Evolutionary conservation across 1,284 basidiomycete species (phyloP), one percentile per base, ranked within the genome.

Genomic region (Anthracocystis panici-leucophaei): DNA sequence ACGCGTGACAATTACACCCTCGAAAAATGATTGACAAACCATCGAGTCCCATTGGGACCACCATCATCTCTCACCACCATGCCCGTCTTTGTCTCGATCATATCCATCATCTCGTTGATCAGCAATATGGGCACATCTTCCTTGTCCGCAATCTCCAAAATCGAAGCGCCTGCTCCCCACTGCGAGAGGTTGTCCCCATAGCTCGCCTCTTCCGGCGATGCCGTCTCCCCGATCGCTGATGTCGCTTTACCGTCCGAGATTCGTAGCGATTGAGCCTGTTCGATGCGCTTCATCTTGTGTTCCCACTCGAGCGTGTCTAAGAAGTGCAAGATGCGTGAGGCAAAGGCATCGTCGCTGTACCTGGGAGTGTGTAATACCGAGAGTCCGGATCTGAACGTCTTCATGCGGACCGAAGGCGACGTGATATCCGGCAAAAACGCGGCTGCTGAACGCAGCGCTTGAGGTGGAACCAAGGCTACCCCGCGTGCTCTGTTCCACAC

Each of bases 401-500:
- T 90, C 50, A 89, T 87, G 44, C 87, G 87, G 66, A 97, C 91
- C 0, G 90, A 88, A 0, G 93, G 93, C 12, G 86, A 82, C 0
- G 93, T 95, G 77, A 91, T 88, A 1, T 81, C 77, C 0, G 91
- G 89, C 9, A 99, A 88, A 64, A 89, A 89, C 0, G 91, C 90
- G 5, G 95, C 85, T 11, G 91, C 91, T 46, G 90, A 88, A 7
- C 93, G 88, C 73, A 98, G 90, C 1, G 92, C 93, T 27, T 91
- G 88, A 0, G 96, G 96, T 2, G 95, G 92, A 33, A 97, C 90
- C 44, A 98, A 89, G 3, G 95, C 95, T 90, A 70, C 65, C 54
- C 96, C 96, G 65, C 96, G 88, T 2, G 94, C 94, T 56, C 96
- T 91, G 85, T 98, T 98, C 96, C 96, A 99, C 1, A 93, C 90